Conservation (phyloP, 768 basidiomycete genomes). For the Rhodocollybia butyracea region DNA sequence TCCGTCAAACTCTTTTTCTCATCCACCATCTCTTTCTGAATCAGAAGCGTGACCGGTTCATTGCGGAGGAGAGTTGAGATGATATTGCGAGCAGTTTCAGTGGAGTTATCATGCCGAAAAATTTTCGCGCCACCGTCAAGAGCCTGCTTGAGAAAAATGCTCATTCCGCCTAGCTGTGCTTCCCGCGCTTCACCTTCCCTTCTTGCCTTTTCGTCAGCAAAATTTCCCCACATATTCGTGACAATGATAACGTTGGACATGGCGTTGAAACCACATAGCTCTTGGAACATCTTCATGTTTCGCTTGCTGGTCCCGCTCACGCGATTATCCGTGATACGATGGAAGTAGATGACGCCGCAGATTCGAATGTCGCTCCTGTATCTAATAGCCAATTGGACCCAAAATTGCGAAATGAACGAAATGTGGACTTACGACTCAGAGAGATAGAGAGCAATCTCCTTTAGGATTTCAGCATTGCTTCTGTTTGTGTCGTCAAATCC, state of each 20-base stretch:
- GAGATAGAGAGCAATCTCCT: slow-evolving; percentile 24
- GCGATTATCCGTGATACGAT: slow-evolving; percentile 48
- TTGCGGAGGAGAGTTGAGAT: slow-evolving; percentile 25
- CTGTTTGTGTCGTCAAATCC: slow-evolving; percentile 39
- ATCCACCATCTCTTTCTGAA: slow-evolving; percentile 20
- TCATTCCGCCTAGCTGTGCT: slow-evolving; percentile 34
- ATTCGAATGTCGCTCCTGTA: slow-evolving; percentile 23
- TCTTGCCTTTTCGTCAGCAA: slow-evolving; percentile 32
- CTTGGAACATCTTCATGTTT: slow-evolving; percentile 49
- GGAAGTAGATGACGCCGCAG: slow-evolving; percentile 46
- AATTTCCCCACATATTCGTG: slow-evolving; percentile 55
- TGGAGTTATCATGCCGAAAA: slow-evolving; percentile 37
- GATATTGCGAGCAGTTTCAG: slow-evolving; percentile 26
- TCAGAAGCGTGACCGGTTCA: slow-evolving; percentile 11
- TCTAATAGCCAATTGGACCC: not conserved
- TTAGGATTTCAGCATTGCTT: slow-evolving; percentile 31
- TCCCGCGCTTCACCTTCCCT: slow-evolving; percentile 43
- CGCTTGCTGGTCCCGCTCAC: slow-evolving; percentile 47
- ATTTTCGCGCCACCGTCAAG: slow-evolving; percentile 46
- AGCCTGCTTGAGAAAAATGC: slow-evolving; percentile 50
- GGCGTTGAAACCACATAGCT: slow-evolving; percentile 48
- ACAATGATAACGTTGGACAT: slow-evolving; percentile 49
- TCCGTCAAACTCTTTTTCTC: slow-evolving; percentile 25
- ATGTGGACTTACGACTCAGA: slow-evolving; percentile 13
- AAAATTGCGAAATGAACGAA: not conserved